Evolutionary conservation across 1,284 basidiomycete genomes (phyloP).

Genomic region (Wallemia ichthyophaga): DNA sequence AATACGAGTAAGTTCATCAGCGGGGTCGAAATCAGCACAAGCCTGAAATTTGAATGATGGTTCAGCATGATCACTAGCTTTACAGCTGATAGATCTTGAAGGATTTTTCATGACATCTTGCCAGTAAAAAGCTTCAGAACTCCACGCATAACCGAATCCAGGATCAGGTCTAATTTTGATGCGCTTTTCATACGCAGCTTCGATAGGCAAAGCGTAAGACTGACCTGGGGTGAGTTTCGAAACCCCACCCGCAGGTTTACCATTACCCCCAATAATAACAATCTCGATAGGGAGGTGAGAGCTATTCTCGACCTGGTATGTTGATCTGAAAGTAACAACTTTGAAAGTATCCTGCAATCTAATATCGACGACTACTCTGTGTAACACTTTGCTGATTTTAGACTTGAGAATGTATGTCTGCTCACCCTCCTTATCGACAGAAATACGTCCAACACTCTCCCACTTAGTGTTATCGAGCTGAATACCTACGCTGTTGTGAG

Average conservation of each 20-base stretch:
- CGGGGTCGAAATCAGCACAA: constrained; percentile 50
- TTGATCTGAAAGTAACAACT: constrained; percentile 75
- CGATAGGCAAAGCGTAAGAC: constrained; percentile 67
- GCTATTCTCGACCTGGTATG: constrained; percentile 70
- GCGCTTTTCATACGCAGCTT: constrained; percentile 53
- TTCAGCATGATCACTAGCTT: constrained; percentile 48
- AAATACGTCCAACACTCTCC: constrained; percentile 66
- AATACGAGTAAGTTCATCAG: constrained; percentile 13
- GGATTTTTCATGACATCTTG: constrained; percentile 59
- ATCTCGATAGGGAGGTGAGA: constrained; percentile 82
- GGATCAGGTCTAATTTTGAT: constrained; percentile 77
- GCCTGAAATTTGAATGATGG: constrained; percentile 88
- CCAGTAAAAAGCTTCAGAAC: constrained; percentile 48
- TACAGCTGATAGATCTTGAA: constrained; percentile 55
- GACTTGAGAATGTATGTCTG: constrained; percentile 64
- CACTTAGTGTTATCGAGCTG: constrained; percentile 64
- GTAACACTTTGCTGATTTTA: constrained; percentile 36
- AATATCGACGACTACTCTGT: constrained; percentile 70
- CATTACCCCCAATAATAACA: constrained; percentile 57
- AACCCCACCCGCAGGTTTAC: constrained; percentile 46
- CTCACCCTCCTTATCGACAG: constrained; percentile 83
- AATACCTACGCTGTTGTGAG: constrained; percentile 53
- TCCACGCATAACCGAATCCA: constrained; percentile 88
- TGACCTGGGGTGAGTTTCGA: constrained; percentile 81
- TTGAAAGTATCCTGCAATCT: constrained; percentile 80